Evolutionary conservation across 441 rosid genomes (phyloP).

Genomic region (Syzygium malaccense): DNA sequence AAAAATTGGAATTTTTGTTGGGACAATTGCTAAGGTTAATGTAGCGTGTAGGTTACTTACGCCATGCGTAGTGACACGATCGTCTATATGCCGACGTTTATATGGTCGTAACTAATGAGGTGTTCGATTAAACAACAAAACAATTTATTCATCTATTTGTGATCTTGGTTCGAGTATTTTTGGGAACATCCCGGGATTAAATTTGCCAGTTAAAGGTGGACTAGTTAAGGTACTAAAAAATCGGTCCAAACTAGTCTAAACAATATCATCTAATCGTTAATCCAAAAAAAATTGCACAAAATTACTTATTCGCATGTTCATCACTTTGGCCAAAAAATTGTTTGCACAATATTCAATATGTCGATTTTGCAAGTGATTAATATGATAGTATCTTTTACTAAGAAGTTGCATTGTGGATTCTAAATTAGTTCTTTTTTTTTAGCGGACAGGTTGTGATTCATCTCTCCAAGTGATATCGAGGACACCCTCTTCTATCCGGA

Average conservation of each 20-base stretch:
- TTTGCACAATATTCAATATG: background rate
- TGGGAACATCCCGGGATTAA: accelerated
- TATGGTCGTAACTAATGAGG: background rate
- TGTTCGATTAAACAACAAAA: background rate
- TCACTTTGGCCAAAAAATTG: background rate
- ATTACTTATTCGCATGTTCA: background rate
- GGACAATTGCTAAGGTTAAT: background rate
- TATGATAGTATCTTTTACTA: background rate
- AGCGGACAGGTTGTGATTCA: accelerated
- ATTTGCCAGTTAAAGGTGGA: background rate
- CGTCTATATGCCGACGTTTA: background rate
- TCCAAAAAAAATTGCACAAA: background rate
- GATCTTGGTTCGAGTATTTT: background rate
- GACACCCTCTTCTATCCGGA: background rate
- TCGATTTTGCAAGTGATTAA: background rate
- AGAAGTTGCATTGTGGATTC: background rate
- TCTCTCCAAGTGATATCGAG: background rate
- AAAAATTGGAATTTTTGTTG: background rate
- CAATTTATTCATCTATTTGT: background rate
- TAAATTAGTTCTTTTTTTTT: background rate
- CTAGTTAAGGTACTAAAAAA: background rate
- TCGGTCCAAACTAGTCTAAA: background rate
- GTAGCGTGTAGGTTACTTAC: background rate
- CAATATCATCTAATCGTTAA: background rate
- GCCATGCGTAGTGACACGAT: background rate